Evolutionary conservation across 2,329 filamentous ascomycete genomes (phyloP), one percentile per base, ranked within the genome.

Genomic region (Fusarium tuaranense): DNA sequence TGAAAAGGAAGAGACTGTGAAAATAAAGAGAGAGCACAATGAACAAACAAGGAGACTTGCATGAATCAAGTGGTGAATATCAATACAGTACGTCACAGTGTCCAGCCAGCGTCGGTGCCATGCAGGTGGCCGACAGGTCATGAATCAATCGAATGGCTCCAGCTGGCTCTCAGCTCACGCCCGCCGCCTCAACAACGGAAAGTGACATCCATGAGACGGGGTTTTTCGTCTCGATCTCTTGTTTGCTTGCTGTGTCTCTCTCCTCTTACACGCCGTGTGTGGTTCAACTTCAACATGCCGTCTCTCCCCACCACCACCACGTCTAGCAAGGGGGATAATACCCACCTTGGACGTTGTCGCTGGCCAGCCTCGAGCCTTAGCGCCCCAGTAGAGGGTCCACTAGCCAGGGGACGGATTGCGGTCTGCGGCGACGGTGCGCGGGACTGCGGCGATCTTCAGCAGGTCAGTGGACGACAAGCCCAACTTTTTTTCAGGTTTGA

Each of bases 31-130:
- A 32, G 10, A 20, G 30, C 16, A 48, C 53, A 60, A 65, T 36
- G 22, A 25, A 55, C 44, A 44, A 44, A 39, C 30, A 67, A 69
- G n/a, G 32, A 14, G 32, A 36, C 5, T 22, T 59, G 22, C 20
- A 59, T 36, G 32, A 38, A 38, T 38, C 36, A 13, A 27, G 32
- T 36, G 34, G 38, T 65, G 25, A 46, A 55, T 27, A 70, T 65
- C 34, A 34, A 69, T 73, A 73, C 71, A 73, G 71, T 73, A 73
- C 66, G 27, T 65, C 63, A 75, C 72, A 74, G 71, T 75, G 70
- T 38, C 51, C 22, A n/a, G 14, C 51, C 53, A 22, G 53, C 36
- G 2, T n/a, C 32, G 16, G 55, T 59, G 63, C 51, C 27, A 65
- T 67, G 38, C 69, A 66, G 58, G 71, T 57, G 65, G 46, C 38